These are phyloP conservation scores for Podospora bellae-mahoneyi DNA, from an alignment of 495 filamentous ascomycete genomes.

Conservation along the genomic window DNA sequence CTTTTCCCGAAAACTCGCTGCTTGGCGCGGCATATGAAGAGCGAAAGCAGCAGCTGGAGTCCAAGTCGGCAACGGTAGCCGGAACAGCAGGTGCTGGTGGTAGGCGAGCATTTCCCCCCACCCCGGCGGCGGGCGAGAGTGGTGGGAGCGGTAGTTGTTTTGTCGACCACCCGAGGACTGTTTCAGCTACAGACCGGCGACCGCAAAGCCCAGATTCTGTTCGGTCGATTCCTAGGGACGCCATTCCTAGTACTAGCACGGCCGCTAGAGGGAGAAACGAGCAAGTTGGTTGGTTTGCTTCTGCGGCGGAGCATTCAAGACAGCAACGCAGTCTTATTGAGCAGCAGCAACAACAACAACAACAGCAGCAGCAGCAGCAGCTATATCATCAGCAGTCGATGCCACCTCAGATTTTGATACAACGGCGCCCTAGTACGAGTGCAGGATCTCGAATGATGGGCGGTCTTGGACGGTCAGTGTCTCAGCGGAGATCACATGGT, in stretches of 20 bases:
- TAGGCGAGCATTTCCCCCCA: background rate
- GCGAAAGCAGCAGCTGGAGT: constrained; percentile 33
- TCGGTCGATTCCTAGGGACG: background rate
- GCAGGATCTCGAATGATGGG: constrained; percentile 5
- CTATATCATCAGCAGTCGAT: background rate
- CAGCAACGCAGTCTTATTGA: constrained; percentile 22
- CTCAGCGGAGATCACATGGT: background rate
- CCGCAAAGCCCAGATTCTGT: background rate
- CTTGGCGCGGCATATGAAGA: constrained; percentile 43
- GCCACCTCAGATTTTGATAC: background rate
- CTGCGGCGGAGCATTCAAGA: constrained; percentile 42
- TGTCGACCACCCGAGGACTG: background rate
- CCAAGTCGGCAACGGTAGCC: constrained; percentile 5
- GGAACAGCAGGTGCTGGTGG: constrained; percentile 22
- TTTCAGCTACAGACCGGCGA: background rate
- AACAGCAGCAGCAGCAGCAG: background rate
- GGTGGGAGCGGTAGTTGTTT: constrained; percentile 27
- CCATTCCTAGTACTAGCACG: background rate
- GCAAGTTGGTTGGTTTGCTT: constrained; percentile 44
- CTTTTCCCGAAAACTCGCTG: constrained; percentile 40
- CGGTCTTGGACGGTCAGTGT: background rate
- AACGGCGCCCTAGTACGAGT: constrained; percentile 1
- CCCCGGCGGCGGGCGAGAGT: background rate
- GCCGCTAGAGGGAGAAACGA: background rate
- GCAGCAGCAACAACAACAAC: background rate